These are phyloP conservation scores for Mycena pura DNA, from an alignment of 768 basidiomycete genomes.

Conservation along the genomic window DNA sequence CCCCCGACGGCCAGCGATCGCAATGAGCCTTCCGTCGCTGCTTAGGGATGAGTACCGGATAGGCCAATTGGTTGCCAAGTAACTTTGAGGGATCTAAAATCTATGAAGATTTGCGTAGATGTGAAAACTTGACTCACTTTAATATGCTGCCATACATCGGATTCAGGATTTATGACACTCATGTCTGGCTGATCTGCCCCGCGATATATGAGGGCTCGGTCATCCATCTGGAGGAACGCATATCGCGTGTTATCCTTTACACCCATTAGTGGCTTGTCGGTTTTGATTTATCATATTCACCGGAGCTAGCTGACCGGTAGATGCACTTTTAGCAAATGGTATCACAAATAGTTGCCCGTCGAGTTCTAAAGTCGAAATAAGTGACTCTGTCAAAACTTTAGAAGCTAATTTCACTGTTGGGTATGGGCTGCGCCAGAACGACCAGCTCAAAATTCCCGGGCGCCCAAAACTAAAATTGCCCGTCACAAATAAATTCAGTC, in stretches of 20 bases:
- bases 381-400: background rate
- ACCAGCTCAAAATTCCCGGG: constrained; percentile 92
- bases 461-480: constrained; percentile 80
- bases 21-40: constrained; percentile 88
- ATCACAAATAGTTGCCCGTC: constrained; percentile 82
- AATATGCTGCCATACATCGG: constrained; percentile 97
- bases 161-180: constrained; percentile 97
- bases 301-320: constrained; percentile 89
- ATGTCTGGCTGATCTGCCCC: constrained; percentile 98
- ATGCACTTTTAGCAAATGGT: constrained; percentile 95
- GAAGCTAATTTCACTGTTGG: constrained; percentile 50
- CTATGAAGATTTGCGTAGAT: background rate
- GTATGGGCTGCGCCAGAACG: constrained; percentile 64
- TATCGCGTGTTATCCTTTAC: constrained; percentile 91
- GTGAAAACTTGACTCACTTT: constrained; percentile 56
- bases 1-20: constrained; percentile 90
- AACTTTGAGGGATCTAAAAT: constrained; percentile 84
- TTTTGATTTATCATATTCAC: constrained; percentile 51
- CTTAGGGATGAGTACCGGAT: constrained; percentile 92
- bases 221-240: constrained; percentile 95
- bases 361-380: constrained; percentile 43
- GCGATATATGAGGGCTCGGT: constrained; percentile 90
- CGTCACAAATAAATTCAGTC: background rate
- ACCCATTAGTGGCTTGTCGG: background rate
- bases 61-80: constrained; percentile 92